Percentiles rank a stretch among this genome's conserved stretches.
Evolutionary conservation across 148 eudicot genomes (phyloP).

Genomic region (Vaccinium macrocarpon): DNA sequence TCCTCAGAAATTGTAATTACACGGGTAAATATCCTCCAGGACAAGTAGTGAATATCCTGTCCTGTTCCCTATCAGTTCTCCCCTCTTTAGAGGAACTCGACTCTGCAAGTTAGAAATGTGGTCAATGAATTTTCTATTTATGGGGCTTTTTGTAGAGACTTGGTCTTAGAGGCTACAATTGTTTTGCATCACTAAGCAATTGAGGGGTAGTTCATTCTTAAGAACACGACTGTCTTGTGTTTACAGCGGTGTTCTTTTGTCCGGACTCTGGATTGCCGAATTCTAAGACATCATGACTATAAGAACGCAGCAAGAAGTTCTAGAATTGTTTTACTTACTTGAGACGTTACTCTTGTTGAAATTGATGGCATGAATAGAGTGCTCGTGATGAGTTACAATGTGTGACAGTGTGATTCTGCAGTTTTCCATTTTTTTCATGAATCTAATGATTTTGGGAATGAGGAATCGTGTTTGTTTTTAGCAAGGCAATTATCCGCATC

Average conservation of each 20-base stretch:
- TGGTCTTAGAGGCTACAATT: not conserved
- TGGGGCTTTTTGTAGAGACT: not conserved
- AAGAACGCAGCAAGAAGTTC: not conserved
- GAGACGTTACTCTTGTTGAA: not conserved
- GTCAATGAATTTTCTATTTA: not conserved
- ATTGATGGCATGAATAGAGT: not conserved
- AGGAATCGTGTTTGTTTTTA: not conserved
- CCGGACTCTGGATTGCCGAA: not conserved
- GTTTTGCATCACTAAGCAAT: not conserved
- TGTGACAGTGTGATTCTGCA: not conserved
- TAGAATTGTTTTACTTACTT: not conserved
- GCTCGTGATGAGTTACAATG: not conserved
- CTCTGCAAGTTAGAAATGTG: not conserved
- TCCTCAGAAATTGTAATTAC: not conserved
- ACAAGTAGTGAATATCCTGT: not conserved
- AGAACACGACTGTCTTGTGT: not conserved
- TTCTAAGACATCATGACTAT: not conserved
- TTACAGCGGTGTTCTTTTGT: not conserved
- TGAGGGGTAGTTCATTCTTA: not conserved
- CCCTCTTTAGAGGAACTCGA: not conserved
- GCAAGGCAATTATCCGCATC: too few relatives aligned
- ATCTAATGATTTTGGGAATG: slow-evolving; percentile 6
- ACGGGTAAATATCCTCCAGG: not conserved
- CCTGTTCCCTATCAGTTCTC: not conserved
- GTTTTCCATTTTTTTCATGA: not conserved